phyloP scores from a whole-genome alignment of 2,329 filamentous ascomycete genomes.

The Calonectria pteridis region DNA sequence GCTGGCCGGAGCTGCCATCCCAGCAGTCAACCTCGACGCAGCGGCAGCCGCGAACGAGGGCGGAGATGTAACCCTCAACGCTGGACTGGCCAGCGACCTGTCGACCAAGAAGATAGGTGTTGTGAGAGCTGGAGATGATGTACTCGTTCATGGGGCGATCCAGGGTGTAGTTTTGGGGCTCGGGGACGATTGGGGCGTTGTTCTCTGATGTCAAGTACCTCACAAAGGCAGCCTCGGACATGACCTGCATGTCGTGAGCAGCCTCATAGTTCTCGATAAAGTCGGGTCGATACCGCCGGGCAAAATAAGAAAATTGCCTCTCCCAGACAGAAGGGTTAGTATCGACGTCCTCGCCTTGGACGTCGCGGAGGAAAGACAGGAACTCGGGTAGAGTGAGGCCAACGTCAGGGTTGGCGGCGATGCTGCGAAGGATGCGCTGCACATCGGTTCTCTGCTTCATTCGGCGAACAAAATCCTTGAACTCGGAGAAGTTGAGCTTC shows the following conservation, averaged over 20 bases:
- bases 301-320: slow-evolving; percentile 77
- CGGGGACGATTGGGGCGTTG: slow-evolving; percentile 75
- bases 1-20: slow-evolving; percentile 90
- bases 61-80: slow-evolving; percentile 93
- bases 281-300: slow-evolving; percentile 68
- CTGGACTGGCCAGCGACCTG: slow-evolving; percentile 93
- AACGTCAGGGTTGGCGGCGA: slow-evolving; percentile 68
- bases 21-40: slow-evolving; percentile 99
- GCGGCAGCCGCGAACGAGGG: slow-evolving; percentile 88
- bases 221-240: slow-evolving; percentile 84
- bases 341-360: slow-evolving; percentile 82
- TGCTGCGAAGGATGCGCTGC: slow-evolving; percentile 75
- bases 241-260: slow-evolving; percentile 62
- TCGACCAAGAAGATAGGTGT: slow-evolving; percentile 93
- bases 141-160: slow-evolving; percentile 95
- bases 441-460: slow-evolving; percentile 90
- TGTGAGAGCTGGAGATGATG: slow-evolving; percentile 98
- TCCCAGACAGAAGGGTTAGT: slow-evolving; percentile 76
- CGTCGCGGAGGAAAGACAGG: slow-evolving; percentile 77
- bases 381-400: slow-evolving; percentile 83
- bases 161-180: slow-evolving; percentile 72
- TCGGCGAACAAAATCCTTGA: slow-evolving; percentile 83
- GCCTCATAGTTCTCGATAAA: slow-evolving; percentile 58
- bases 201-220: slow-evolving; percentile 80
- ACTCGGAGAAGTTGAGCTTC: slow-evolving; percentile 82